Conservation (phyloP, 345 rosid species). For the Cardamine occulta region DNA sequence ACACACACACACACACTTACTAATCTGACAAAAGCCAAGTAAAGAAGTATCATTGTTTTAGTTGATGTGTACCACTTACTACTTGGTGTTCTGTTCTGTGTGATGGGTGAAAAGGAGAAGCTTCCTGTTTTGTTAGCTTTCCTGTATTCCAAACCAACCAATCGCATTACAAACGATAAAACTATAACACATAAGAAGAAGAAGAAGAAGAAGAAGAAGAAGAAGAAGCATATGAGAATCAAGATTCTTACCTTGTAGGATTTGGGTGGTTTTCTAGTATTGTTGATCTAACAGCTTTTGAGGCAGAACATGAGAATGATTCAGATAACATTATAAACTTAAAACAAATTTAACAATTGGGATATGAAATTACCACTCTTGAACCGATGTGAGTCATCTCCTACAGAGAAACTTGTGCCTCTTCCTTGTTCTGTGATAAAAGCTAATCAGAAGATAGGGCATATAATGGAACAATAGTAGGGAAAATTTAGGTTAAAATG, state of each 20-base stretch:
- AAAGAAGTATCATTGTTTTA: conserved; percentile 10
- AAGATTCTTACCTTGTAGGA: conserved; percentile 46
- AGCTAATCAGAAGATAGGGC: conserved; percentile 13
- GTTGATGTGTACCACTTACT: background rate
- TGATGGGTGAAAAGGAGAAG: conserved; percentile 46
- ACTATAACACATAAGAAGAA: background rate
- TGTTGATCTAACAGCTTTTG: conserved; percentile 52
- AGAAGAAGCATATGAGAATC: background rate
- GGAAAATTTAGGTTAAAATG: background rate
- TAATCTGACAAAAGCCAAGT: background rate
- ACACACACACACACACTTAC: conserved; percentile 8
- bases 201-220: too few species aligned
- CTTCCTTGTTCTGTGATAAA: conserved; percentile 43
- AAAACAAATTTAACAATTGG: background rate
- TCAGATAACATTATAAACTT: conserved; percentile 24
- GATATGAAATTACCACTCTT: conserved; percentile 47
- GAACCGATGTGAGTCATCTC: conserved; percentile 46
- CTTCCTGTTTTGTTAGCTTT: conserved; percentile 42
- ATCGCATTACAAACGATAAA: background rate
- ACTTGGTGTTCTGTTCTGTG: conserved; percentile 50
- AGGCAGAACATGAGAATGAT: conserved; percentile 11
- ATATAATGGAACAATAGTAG: background rate
- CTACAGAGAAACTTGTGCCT: conserved; percentile 42
- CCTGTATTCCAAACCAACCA: conserved; percentile 51
- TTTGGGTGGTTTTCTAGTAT: conserved; percentile 47